Evolutionary conservation across 2,329 filamentous ascomycete genomes (phyloP), one percentile per base, ranked within the genome.

Genomic region (Diplodia intermedia): DNA sequence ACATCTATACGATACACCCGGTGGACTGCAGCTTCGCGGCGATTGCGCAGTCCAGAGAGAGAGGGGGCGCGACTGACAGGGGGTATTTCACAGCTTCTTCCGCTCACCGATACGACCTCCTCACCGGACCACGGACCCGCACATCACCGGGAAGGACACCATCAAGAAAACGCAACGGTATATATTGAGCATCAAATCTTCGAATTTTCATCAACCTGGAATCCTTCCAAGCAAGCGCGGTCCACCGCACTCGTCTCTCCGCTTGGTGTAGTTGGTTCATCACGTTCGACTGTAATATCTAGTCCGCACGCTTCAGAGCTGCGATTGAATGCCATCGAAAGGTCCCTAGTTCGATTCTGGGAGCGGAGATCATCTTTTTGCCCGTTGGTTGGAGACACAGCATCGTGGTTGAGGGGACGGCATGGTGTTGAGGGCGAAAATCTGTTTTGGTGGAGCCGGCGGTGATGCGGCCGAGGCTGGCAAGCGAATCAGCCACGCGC

Each of bases 221-320:
- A 14, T n/a, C 14, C 7, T 11, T 36, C 47, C 47, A 52, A 40
- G 52, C 61, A 38, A 65, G 43, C 20, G 40, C 18, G 52, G 61
- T 40, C 2, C 31, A 65, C 49, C 61, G 36, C 26, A 29, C 43
- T 40, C 7, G 14, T 43, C 7, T 20, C 54, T 60, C 61, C 67
- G 43, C 54, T 63, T 70, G 69, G 69, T 71, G 69, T 68, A 70
- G 74, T 77, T 77, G 75, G 75, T 75, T 74, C 72, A 77, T 76
- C 74, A 76, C 75, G 74, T 77, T 76, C 73, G 74, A 75, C 74
- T 76, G 75, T 76, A 76, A 77, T 75, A 73, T 71, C 69, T 26
- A 20, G 26, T 53, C 14, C 5, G 15, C 11, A 7, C 23, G 18
- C 23, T 29, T 53, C 20, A 23, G 50, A 29, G 50, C 6, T 1